Evolutionary conservation across 306 rosid genomes (phyloP).

Genomic region (Inga laurina): DNA sequence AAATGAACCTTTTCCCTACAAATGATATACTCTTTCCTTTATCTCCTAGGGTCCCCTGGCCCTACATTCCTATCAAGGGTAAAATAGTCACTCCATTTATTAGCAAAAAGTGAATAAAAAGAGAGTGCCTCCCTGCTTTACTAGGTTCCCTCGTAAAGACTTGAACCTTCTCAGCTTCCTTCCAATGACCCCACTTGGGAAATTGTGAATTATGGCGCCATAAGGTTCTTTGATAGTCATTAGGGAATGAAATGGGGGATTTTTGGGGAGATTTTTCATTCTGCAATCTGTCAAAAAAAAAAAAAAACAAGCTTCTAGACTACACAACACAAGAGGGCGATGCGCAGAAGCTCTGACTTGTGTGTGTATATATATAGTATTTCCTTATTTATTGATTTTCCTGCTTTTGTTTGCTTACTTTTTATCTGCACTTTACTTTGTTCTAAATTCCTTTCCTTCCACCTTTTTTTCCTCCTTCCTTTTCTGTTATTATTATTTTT

Average conservation of each 20-base stretch:
- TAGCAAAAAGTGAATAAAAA: background rate
- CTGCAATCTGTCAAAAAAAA: background rate
- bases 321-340: constrained; percentile 5
- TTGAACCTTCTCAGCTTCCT: background rate
- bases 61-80: background rate
- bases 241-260: background rate
- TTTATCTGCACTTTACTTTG: constrained; percentile 63
- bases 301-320: constrained; percentile 28
- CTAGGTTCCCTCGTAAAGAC: background rate
- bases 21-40: background rate
- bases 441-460: constrained; percentile 41
- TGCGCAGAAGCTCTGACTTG: constrained; percentile 7
- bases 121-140: background rate
- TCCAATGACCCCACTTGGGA: background rate
- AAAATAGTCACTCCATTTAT: too few species aligned
- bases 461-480: constrained; percentile 7
- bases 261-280: constrained; percentile 2
- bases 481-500: background rate
- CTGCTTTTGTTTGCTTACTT: constrained; percentile 54
- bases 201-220: background rate
- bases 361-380: background rate
- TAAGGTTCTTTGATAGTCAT: too few species aligned
- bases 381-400: constrained; percentile 6
- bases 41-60: background rate
- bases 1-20: too few species aligned